These are phyloP conservation scores for Geotrichum restrictum DNA, from an alignment of 1,139 yeast genomes.

Conservation along the genomic window DNA sequence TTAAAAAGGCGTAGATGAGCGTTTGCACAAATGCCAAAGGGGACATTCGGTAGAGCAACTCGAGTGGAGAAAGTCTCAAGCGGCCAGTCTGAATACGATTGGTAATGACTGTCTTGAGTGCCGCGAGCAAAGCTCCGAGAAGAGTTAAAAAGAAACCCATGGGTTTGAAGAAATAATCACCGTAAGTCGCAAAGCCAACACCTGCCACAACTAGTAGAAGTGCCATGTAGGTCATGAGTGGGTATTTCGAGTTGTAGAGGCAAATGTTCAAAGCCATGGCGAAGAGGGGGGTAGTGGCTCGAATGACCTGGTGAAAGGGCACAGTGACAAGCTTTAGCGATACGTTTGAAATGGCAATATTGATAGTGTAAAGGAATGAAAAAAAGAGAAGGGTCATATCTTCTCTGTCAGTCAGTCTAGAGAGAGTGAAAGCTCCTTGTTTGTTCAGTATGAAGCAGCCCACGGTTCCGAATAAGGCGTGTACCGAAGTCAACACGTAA, in stretches of 20 bases:
- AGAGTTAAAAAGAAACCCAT: slow-evolving; percentile 30
- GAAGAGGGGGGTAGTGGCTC: slow-evolving; percentile 33
- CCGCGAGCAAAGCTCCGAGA: slow-evolving; percentile 31
- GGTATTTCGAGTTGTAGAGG: slow-evolving; percentile 26
- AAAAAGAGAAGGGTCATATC: slow-evolving; percentile 28
- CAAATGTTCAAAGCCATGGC: slow-evolving; percentile 29
- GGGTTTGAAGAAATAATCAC: slow-evolving; percentile 29
- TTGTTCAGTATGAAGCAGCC: slow-evolving; percentile 29
- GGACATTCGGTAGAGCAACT: slow-evolving; percentile 31
- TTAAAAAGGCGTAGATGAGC: slow-evolving; percentile 27
- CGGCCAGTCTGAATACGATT: slow-evolving; percentile 31
- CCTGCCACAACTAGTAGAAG: slow-evolving; percentile 25
- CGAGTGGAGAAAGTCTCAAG: slow-evolving; percentile 29
- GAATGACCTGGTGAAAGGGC: slow-evolving; percentile 32
- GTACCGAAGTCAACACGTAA: slow-evolving; percentile 30
- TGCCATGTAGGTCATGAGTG: slow-evolving; percentile 29
- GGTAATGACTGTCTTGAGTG: slow-evolving; percentile 31
- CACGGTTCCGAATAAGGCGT: slow-evolving; percentile 29
- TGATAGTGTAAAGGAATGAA: slow-evolving; percentile 32
- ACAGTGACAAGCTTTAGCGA: slow-evolving; percentile 32
- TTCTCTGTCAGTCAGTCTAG: slow-evolving; percentile 27
- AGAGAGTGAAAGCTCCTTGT: slow-evolving; percentile 26
- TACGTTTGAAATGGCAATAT: slow-evolving; percentile 32
- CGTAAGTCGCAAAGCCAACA: slow-evolving; percentile 29
- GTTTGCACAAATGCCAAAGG: slow-evolving; percentile 31